Percentiles rank a stretch among this genome's conserved stretches.
Evolutionary conservation across 305 asterid genomes (phyloP).

Genomic region (Plantago coronopus): DNA sequence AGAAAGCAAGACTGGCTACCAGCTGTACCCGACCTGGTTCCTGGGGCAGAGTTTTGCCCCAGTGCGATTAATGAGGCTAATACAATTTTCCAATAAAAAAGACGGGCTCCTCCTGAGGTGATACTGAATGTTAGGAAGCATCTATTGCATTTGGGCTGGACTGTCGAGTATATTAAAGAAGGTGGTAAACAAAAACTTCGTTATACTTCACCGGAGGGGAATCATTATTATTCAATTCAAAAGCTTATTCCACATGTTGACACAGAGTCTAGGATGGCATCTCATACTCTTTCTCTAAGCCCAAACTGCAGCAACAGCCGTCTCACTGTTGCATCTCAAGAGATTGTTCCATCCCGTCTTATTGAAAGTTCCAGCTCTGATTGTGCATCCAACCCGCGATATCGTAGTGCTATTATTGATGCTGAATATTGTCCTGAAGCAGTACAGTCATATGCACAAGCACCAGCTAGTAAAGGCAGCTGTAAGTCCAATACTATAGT

Average conservation of each 20-base stretch:
- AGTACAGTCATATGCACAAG: constrained; percentile 37
- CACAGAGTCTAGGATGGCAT: constrained; percentile 26
- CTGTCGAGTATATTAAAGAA: constrained; percentile 30
- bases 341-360: constrained; percentile 24
- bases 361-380: constrained; percentile 28
- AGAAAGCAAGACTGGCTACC: constrained; percentile 32
- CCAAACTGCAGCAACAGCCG: constrained; percentile 16
- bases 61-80: constrained; percentile 36
- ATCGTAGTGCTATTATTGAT: constrained; percentile 22
- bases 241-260: constrained; percentile 11
- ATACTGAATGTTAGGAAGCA: constrained; percentile 38
- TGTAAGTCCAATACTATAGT: constrained; percentile 2
- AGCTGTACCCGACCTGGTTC: constrained; percentile 31
- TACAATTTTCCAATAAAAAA: constrained; percentile 9
- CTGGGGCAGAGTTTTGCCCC: constrained; percentile 46
- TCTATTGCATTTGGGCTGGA: constrained; percentile 64
- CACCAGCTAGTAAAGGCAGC: background rate
- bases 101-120: constrained; percentile 5
- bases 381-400: constrained; percentile 26
- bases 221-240: constrained; percentile 33
- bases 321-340: constrained; percentile 22
- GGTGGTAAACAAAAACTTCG: constrained; percentile 23
- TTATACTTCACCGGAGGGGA: constrained; percentile 48
- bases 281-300: constrained; percentile 17
- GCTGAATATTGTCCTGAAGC: constrained; percentile 58